phyloP scores from a whole-genome alignment of 2,329 filamentous ascomycete species.

The Graphium sp. region DNA sequence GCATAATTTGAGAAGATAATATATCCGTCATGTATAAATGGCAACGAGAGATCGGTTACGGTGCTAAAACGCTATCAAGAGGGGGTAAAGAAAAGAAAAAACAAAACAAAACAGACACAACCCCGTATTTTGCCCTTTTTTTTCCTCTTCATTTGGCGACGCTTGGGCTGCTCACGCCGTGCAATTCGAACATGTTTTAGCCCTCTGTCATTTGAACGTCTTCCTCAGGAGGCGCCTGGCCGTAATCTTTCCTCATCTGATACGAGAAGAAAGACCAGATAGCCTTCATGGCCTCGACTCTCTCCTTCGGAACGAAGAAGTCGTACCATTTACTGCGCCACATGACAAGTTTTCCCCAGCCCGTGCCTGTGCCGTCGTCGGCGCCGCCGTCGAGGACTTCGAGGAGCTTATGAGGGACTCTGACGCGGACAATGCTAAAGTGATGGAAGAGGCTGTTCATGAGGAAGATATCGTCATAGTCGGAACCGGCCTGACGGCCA shows the following conservation, averaged over 20 bases:
- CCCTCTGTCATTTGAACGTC: constrained; percentile 3
- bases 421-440: constrained; percentile 36
- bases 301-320: constrained; percentile 34
- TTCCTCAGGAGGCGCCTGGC: constrained; percentile 2
- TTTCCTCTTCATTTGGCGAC: too few species aligned
- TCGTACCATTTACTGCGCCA: constrained; percentile 47
- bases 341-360: constrained; percentile 35
- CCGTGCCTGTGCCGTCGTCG: constrained; percentile 15
- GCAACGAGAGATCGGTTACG: too few species aligned
- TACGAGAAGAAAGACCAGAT: constrained; percentile 45
- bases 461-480: constrained; percentile 44
- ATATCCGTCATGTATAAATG: too few species aligned
- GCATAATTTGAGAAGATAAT: too few species aligned
- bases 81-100: too few species aligned
- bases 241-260: constrained; percentile 30
- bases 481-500: constrained; percentile 24
- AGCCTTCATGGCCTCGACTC: constrained; percentile 36
- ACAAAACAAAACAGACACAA: too few species aligned
- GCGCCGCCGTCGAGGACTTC: constrained; percentile 30
- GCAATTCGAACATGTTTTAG: constrained; percentile 1
- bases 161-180: too few species aligned
- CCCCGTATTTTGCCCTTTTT: too few species aligned
- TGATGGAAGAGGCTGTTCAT: constrained; percentile 47
- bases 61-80: too few species aligned
- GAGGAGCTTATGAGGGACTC: constrained; percentile 37